Conservation (phyloP, 116 monocot genomes). For the Zostera marina region DNA sequence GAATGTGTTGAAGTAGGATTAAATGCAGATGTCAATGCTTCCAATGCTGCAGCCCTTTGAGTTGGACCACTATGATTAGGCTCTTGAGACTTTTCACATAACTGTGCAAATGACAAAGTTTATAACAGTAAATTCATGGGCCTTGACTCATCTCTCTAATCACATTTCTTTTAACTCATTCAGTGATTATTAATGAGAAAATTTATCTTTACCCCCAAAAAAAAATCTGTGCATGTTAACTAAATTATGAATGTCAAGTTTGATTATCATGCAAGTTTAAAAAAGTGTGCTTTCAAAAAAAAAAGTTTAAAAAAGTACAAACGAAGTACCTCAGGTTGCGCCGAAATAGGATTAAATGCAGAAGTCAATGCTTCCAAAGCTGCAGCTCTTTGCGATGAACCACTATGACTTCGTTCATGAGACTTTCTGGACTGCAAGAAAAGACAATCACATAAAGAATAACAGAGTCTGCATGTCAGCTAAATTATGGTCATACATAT, state of each 20-base stretch:
- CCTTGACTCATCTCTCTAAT: no score
- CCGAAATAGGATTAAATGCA: conserved; percentile 64
- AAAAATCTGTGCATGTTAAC: no score
- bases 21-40: conserved; percentile 77
- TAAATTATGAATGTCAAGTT: no score
- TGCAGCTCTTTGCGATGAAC: conserved; percentile 85
- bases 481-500: neutral
- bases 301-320: no score
- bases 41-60: conserved; percentile 87
- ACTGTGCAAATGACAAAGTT: conserved; percentile 12
- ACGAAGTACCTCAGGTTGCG: conserved; percentile 11
- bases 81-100: conserved; percentile 22
- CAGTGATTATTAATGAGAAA: no score
- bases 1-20: conserved; percentile 42
- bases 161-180: no score
- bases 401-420: conserved; percentile 22
- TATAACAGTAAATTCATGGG: no score
- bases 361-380: conserved; percentile 79
- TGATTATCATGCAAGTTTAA: no score
- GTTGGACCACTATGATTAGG: conserved; percentile 48
- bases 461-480: neutral
- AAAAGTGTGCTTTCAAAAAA: no score
- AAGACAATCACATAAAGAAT: neutral
- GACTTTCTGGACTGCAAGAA: conserved; percentile 10
- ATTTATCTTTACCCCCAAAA: no score